Conservation (phyloP, 345 rosid genomes). For the Trapa incisa region DNA sequence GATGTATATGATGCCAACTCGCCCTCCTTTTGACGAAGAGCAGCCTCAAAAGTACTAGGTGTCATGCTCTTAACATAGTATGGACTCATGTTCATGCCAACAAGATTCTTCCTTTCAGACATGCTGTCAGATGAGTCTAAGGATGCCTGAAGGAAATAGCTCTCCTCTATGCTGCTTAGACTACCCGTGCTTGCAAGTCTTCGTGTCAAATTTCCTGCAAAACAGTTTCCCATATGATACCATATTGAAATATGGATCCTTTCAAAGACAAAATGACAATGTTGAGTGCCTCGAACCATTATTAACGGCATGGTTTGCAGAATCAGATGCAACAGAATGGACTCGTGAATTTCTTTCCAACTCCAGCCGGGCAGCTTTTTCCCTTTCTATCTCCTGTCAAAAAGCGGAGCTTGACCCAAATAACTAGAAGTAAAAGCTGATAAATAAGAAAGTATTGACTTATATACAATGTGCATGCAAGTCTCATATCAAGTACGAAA, state of each 20-base stretch:
- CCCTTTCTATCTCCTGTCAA: conserved; percentile 75
- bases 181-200: conserved; percentile 81
- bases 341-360: conserved; percentile 58
- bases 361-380: conserved; percentile 72
- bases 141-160: conserved; percentile 90
- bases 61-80: conserved; percentile 92
- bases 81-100: conserved; percentile 60
- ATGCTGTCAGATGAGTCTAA: conserved; percentile 68
- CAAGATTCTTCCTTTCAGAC: conserved; percentile 59
- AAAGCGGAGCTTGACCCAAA: neutral
- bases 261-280: conserved; percentile 5
- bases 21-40: conserved; percentile 98
- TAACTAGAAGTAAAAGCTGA: neutral
- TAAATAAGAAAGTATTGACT: neutral
- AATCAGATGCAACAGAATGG: conserved; percentile 46
- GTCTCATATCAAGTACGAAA: conserved; percentile 1
- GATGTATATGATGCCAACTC: conserved; percentile 96
- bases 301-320: conserved; percentile 47
- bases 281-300: conserved; percentile 39
- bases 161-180: conserved; percentile 92
- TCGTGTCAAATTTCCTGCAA: conserved; percentile 57
- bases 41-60: conserved; percentile 80
- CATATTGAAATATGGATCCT: conserved; percentile 7
- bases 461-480: neutral
- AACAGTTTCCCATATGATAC: conserved; percentile 1